Evolutionary conservation across 2,329 filamentous ascomycete genomes (phyloP), one percentile per base, ranked within the genome.

Genomic region (Xylaria sp.): DNA sequence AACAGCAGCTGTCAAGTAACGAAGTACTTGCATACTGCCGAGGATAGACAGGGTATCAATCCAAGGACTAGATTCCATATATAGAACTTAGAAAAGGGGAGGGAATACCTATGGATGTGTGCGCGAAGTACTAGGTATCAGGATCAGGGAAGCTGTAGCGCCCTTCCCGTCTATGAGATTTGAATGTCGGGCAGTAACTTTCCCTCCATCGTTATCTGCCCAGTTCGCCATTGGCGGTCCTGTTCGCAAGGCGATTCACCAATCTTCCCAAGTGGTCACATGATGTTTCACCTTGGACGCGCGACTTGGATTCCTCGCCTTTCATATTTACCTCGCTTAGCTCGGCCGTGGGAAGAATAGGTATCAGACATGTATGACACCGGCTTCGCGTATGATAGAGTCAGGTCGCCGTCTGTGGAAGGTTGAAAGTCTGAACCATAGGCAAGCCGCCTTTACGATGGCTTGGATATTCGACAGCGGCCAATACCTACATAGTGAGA

Each of bases 361-460:
- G n/a, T n/a, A 64, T 87, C 84, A 44, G 72, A 72, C 63, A 76
- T 75, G 41, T 71, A 74, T n/a, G 83, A 83, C 38, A 88, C 87
- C 7, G n/a, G 84, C 69, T 89, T 34, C 86, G 77, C 87, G 88
- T 63, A 86, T 82, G 38, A 86, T 2, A 89, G 70, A 2, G 89
- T 83, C n/a, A 89, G 76, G 0, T 86, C 86, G 0, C 82, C 82
- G 60, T 89, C 88, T 7, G 89, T 75, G 7, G 74, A 77, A 6
- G 89, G 72, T n/a, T 81, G 81, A 76, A 89, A 89, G 84, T 89
- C 56, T 86, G 77, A 18, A 88, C 86, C 86, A 89, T 66, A 89
- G 82, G 71, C 89, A 89, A n/a, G 82, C 86, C 2, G 74, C 84
- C 1, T 79, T 81, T 0, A 86, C 85, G 0, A 86, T 84, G 6